Evolutionary conservation across 2,329 filamentous ascomycete species (phyloP), one percentile per base, ranked within the genome.

Genomic region (Cryoendolithus antarcticus): DNA sequence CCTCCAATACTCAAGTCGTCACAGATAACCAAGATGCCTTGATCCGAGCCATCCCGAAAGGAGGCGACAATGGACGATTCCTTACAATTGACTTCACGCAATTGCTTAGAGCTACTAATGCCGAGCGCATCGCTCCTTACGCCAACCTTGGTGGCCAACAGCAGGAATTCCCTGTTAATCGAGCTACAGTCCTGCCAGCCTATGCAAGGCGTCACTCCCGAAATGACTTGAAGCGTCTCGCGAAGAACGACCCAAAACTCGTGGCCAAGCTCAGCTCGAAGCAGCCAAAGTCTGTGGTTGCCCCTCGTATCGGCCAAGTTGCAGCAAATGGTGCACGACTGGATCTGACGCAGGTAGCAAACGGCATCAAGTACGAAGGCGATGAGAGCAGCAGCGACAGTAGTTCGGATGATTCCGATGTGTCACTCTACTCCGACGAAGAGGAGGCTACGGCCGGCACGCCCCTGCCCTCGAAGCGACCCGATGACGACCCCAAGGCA

Each of bases 391-490:
- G 62, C 8, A 63, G 58, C 36, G 63, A 66, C 15, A 69, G 69
- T 3, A 64, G 61, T 10, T 60, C 61, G n/a, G 55, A 59, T 29
- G 55, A 52, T 30, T 49, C 52, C 19, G 69, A 72, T 42, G 68
- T 70, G 35, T 72, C 59, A 47, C 67, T 59, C 48, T 66, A 73
- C 45, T 70, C 70, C 2, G 61, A 62, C 12, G 65, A 69, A 9
- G 64, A 68, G 28, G 72, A 77, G 43, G 59, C 63, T 10, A 10
- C 34, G 10, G 39, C 39, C 11, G 39, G 39, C 10, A 73, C 71
- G 10, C 75, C 75, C 13, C 56, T 77, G 6, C 70, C 74, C 8
- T 48, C 62, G 12, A 59, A 60, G 41, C 64, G 74, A 19, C 70
- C 75, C 7, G 64, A 61, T 30, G 36, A 37, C 7, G 69, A 72